phyloP scores from a whole-genome alignment of 2,329 filamentous ascomycete species.

The Hypoxylon sp. region DNA sequence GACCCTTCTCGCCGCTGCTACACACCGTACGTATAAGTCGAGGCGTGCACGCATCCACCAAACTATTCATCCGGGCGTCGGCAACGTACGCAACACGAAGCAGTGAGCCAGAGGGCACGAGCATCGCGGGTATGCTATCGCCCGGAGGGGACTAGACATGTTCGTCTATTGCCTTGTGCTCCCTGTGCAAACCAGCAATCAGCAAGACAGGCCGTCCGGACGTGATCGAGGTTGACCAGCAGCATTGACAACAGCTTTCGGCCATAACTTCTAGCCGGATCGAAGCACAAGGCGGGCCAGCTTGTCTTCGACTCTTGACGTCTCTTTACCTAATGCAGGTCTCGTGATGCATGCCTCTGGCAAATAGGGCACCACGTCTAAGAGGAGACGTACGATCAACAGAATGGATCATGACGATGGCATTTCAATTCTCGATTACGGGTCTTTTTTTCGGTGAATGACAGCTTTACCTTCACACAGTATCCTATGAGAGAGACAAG shows the following conservation, averaged over 20 bases:
- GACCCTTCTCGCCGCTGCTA: conserved; percentile 31
- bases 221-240: too few relatives aligned
- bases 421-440: conserved; percentile 11
- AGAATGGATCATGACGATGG: conserved; percentile 8
- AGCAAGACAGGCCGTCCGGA: too few relatives aligned
- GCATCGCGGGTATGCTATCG: conserved; percentile 21
- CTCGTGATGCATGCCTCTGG: conserved; percentile 15
- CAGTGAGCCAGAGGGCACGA: conserved; percentile 6
- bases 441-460: conserved; percentile 7
- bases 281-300: too few relatives aligned
- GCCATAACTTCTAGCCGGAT: too few relatives aligned
- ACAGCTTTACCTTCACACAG: conserved; percentile 5
- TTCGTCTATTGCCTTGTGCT: conserved; percentile 21
- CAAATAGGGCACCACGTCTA: conserved; percentile 9
- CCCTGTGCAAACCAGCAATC: too few relatives aligned
- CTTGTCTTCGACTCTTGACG: too few relatives aligned
- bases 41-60: conserved; percentile 7
- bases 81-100: conserved; percentile 10
- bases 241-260: too few relatives aligned
- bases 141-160: conserved; percentile 20
- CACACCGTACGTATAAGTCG: conserved; percentile 17
- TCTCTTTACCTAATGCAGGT: too few relatives aligned
- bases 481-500: conserved; percentile 4
- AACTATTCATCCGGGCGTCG: conserved; percentile 19
- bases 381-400: conserved; percentile 14